Evolutionary conservation across 352 stramenopile genomes (phyloP).

Genomic region (Phytopythium oedochilum): DNA sequence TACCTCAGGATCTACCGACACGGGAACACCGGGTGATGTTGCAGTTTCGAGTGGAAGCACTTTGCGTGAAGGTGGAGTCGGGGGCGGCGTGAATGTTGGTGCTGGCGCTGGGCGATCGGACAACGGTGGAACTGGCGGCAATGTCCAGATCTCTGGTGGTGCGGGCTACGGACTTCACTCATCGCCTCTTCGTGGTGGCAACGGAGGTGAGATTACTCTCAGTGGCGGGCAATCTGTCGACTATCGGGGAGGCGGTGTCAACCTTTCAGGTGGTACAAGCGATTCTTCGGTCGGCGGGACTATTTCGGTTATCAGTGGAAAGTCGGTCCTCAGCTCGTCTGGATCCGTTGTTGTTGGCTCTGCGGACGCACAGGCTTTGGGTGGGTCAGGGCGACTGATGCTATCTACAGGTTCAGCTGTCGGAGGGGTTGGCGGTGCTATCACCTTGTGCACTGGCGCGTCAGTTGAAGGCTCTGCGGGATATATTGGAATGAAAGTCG

Average conservation of each 20-base stretch:
- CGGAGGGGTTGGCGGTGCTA: conserved; percentile 27
- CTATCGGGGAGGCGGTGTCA: conserved; percentile 26
- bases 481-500: conserved; percentile 30
- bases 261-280: conserved; percentile 27
- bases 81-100: conserved; percentile 26
- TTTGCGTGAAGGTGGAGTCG: conserved; percentile 17
- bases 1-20: conserved; percentile 22
- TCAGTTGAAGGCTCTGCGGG: conserved; percentile 31
- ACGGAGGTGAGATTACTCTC: conserved; percentile 27
- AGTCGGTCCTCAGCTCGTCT: conserved; percentile 39
- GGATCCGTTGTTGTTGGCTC: conserved; percentile 35
- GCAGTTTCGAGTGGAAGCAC: conserved; percentile 30
- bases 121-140: conserved; percentile 44
- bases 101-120: conserved; percentile 39
- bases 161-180: conserved; percentile 28
- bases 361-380: conserved; percentile 27
- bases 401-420: conserved; percentile 34
- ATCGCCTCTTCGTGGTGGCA: conserved; percentile 18
- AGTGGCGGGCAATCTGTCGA: conserved; percentile 34
- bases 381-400: conserved; percentile 31
- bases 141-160: conserved; percentile 32
- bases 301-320: conserved; percentile 32
- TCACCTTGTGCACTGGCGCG: conserved; percentile 42
- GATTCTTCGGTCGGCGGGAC: conserved; percentile 38
- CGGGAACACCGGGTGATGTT: conserved; percentile 24